Conservation (phyloP, 139 green algal species). For the Chlorella sp. region DNA sequence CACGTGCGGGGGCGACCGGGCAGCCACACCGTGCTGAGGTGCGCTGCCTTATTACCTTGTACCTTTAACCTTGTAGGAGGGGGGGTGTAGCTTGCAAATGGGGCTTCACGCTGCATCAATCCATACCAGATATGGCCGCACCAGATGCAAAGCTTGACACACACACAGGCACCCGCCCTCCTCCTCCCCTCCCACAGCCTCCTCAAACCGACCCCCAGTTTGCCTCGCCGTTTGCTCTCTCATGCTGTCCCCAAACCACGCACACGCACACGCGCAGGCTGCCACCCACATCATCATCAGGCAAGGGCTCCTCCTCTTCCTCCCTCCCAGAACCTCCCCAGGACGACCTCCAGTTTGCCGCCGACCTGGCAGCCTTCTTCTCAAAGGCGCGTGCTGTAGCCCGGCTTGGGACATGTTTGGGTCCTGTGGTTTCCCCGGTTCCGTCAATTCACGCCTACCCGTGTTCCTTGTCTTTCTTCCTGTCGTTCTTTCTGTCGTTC, state of each 20-base stretch:
- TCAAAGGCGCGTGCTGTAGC: too few species aligned
- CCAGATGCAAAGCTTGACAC: too few species aligned
- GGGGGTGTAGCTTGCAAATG: background rate
- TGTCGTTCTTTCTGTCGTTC: slow-evolving; percentile 67
- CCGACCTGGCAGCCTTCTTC: slow-evolving; percentile 69
- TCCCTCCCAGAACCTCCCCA: background rate
- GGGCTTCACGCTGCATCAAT: background rate
- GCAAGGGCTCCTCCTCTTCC: too few species aligned
- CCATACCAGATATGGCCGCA: background rate
- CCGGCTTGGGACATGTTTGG: too few species aligned
- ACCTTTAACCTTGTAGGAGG: background rate
- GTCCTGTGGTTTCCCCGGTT: too few species aligned
- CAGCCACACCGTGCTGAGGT: slow-evolving; percentile 41
- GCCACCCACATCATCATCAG: background rate
- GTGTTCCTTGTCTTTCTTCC: too few species aligned
- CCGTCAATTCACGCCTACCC: too few species aligned
- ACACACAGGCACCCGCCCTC: too few species aligned
- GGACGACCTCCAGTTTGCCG: slow-evolving; percentile 59
- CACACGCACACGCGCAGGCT: background rate
- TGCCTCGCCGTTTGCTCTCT: background rate
- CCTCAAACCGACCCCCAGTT: too few species aligned
- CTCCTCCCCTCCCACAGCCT: too few species aligned
- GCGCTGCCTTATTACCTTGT: background rate
- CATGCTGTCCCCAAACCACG: background rate
- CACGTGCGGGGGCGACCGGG: slow-evolving; percentile 71